phyloP scores from a whole-genome alignment of 768 basidiomycete species.

The Leccinum rimulosum region DNA sequence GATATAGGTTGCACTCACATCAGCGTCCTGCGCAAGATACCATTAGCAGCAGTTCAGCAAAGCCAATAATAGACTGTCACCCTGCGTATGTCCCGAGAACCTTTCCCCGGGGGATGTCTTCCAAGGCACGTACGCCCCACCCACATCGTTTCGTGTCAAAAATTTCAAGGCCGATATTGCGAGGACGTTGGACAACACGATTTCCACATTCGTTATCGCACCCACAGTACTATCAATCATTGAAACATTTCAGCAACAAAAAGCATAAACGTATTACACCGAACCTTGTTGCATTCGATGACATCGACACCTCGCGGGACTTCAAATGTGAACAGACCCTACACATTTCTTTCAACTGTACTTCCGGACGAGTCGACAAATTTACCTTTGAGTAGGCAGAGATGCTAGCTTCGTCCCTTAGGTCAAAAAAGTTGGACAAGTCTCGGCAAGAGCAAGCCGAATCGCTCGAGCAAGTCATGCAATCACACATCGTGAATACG shows the following conservation, averaged over 20 bases:
- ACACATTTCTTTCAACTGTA: constrained; percentile 1
- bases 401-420: constrained; percentile 19
- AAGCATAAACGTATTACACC: constrained; percentile 3
- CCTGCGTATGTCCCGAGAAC: constrained; percentile 70
- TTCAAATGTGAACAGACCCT: constrained; percentile 53
- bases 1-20: constrained; percentile 36
- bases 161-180: constrained; percentile 57
- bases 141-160: constrained; percentile 60
- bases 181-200: constrained; percentile 58
- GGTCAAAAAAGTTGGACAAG: constrained; percentile 38
- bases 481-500: constrained; percentile 45
- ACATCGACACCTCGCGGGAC: constrained; percentile 45
- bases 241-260: not conserved
- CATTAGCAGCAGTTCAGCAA: constrained; percentile 3
- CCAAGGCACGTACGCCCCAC: constrained; percentile 61
- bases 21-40: constrained; percentile 36
- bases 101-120: constrained; percentile 46
- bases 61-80: constrained; percentile 34
- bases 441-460: constrained; percentile 48
- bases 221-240: constrained; percentile 38
- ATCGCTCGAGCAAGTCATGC: constrained; percentile 35
- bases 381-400: constrained; percentile 46
- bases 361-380: not conserved
- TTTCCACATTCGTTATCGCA: constrained; percentile 51
- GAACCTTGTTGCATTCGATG: constrained; percentile 65